A percentile compares a stretch with the other conserved stretches of the same genome.
phyloP scores from a whole-genome alignment of 2,329 filamentous ascomycete species.

The Aspergillus pseudoterreus region DNA sequence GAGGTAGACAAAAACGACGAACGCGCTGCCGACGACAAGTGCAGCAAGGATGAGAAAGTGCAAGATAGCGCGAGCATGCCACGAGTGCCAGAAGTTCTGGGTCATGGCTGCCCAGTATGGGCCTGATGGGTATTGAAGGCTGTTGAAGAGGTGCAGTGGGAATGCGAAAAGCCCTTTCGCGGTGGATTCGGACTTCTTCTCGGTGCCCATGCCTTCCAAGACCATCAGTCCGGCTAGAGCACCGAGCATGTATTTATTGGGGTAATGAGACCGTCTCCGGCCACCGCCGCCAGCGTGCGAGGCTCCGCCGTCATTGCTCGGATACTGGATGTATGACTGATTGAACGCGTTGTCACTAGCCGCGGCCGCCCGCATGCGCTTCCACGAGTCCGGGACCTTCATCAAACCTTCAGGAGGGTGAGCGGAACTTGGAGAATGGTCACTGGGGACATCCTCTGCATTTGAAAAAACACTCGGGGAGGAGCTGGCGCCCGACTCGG shows the following conservation, averaged over 20 bases:
- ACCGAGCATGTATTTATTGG: constrained; percentile 83
- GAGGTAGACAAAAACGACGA: constrained; percentile 54
- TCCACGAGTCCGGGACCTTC: constrained; percentile 42
- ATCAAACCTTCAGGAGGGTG: constrained; percentile 42
- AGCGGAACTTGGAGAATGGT: constrained; percentile 26
- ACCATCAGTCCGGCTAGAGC: constrained; percentile 91
- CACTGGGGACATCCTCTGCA: constrained; percentile 32
- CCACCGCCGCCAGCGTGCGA: constrained; percentile 44
- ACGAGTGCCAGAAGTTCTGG: constrained; percentile 31
- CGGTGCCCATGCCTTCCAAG: constrained; percentile 72
- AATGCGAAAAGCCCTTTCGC: constrained; percentile 65
- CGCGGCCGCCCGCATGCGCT: constrained; percentile 36
- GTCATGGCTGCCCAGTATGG: constrained; percentile 23
- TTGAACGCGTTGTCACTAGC: constrained; percentile 32
- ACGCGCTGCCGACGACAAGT: constrained; percentile 52
- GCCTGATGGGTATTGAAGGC: constrained; percentile 20
- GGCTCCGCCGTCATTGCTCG: constrained; percentile 17
- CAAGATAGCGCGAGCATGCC: constrained; percentile 36
- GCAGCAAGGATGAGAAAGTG: constrained; percentile 49
- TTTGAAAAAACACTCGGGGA: constrained; percentile 42
- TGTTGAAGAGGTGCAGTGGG: constrained; percentile 57
- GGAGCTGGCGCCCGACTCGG: constrained; percentile 32
- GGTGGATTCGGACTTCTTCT: constrained; percentile 58
- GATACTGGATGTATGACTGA: constrained; percentile 37
- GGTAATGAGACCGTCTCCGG: constrained; percentile 48